Conservation (phyloP, 2,329 filamentous ascomycete species). For the Teratosphaeria epicoccoides region DNA sequence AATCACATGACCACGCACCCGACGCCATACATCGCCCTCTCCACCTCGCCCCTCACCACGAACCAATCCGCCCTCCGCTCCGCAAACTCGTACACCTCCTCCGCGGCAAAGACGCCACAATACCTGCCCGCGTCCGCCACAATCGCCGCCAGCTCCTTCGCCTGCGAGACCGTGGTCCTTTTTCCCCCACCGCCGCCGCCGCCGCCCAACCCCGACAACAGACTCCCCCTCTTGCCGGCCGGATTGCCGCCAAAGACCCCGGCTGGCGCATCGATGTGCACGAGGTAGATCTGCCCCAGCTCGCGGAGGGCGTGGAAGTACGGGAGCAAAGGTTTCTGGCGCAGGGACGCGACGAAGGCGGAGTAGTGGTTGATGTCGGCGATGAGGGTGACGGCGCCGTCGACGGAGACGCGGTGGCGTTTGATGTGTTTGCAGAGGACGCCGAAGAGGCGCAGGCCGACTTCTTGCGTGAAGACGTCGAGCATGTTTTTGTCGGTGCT, state of each 20-base stretch:
- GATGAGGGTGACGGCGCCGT: conserved; percentile 84
- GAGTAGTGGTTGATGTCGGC: conserved; percentile 95
- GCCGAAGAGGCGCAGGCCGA: conserved; percentile 82
- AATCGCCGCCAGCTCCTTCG: conserved; percentile 88
- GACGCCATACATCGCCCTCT: conserved; percentile 94
- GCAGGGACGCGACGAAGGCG: conserved; percentile 68
- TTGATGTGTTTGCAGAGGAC: conserved; percentile 96
- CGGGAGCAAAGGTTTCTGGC: conserved; percentile 70
- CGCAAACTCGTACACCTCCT: conserved; percentile 96
- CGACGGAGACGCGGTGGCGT: conserved; percentile 80
- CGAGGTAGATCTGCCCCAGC: conserved; percentile 89
- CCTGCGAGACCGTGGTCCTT: too few relatives aligned
- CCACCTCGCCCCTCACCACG: conserved; percentile 73
- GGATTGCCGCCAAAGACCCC: conserved; percentile 15
- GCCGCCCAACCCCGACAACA: conserved; percentile 27
- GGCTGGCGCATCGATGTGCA: conserved; percentile 41
- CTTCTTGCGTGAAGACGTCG: conserved; percentile 97
- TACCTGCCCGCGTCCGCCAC: conserved; percentile 89
- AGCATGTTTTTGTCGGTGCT: conserved; percentile 97
- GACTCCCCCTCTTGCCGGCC: conserved; percentile 17
- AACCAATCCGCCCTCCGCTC: conserved; percentile 94
- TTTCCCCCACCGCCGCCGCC: too few relatives aligned
- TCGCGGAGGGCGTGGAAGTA: conserved; percentile 91
- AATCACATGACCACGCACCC: conserved; percentile 78
- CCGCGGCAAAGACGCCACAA: conserved; percentile 80